phyloP scores from a whole-genome alignment of 2,329 filamentous ascomycete species.

The Hawksworthiomyces lignivorus region DNA sequence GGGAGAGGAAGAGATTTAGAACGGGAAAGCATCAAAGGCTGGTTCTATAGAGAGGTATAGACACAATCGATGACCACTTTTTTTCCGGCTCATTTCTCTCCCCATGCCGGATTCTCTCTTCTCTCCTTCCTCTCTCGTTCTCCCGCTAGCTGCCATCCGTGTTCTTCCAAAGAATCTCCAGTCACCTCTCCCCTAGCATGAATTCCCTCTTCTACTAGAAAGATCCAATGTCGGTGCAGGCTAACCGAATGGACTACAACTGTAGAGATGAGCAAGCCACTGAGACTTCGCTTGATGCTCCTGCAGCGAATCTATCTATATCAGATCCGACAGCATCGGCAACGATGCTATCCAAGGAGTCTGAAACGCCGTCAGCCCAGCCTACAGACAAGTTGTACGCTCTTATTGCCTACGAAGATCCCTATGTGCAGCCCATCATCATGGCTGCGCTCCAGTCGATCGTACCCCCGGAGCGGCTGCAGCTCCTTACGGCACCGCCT shows the following conservation, averaged over 20 bases:
- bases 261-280: too few relatives aligned
- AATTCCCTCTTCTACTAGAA: too few relatives aligned
- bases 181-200: too few relatives aligned
- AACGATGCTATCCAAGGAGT: background rate
- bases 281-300: background rate
- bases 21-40: background rate
- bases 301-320: background rate
- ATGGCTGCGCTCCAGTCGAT: constrained; percentile 59
- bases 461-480: constrained; percentile 47
- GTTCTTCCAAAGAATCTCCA: background rate
- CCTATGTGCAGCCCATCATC: constrained; percentile 84
- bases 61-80: constrained; percentile 6
- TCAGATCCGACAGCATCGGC: background rate
- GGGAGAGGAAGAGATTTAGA: background rate
- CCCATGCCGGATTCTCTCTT: background rate
- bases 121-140: background rate
- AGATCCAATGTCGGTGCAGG: too few relatives aligned
- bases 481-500: constrained; percentile 26
- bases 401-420: constrained; percentile 75
- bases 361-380: background rate
- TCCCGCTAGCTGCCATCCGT: background rate
- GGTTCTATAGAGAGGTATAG: constrained; percentile 12
- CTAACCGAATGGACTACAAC: too few relatives aligned
- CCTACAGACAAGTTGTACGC: constrained; percentile 64
- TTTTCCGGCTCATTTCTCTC: background rate